Evolutionary conservation across 2,329 filamentous ascomycete species (phyloP).

Genomic region (Lachnellula willkommii): DNA sequence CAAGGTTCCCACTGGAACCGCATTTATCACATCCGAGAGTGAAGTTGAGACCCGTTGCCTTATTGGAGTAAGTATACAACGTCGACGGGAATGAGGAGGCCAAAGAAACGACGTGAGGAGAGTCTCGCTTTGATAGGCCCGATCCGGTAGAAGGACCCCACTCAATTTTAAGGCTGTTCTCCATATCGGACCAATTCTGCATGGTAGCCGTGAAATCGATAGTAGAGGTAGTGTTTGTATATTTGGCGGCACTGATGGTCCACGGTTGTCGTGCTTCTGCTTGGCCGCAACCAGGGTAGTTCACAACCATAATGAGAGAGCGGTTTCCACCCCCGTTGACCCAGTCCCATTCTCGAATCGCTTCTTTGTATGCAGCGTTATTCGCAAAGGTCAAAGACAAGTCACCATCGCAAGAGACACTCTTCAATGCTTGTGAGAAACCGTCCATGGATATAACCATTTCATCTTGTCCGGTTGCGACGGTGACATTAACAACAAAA

Average conservation of each 20-base stretch:
- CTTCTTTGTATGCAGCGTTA: neutral
- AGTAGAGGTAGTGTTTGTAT: neutral
- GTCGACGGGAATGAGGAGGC: neutral
- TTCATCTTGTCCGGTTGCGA: slow-evolving; percentile 6
- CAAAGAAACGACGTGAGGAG: neutral
- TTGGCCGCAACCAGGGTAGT: slow-evolving; percentile 1
- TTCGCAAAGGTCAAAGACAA: slow-evolving; percentile 5
- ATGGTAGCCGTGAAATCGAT: slow-evolving; percentile 5
- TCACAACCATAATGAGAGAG: slow-evolving; percentile 11
- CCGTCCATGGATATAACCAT: slow-evolving; percentile 10
- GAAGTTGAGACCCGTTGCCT: neutral
- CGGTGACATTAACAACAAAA: slow-evolving; percentile 8
- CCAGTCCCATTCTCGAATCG: slow-evolving; percentile 6
- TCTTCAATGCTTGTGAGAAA: slow-evolving; percentile 1
- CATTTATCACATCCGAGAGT: slow-evolving; percentile 6
- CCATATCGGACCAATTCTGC: slow-evolving; percentile 4
- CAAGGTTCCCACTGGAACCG: neutral
- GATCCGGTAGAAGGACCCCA: neutral
- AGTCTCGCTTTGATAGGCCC: neutral
- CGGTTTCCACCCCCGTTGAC: slow-evolving; percentile 3
- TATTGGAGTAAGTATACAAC: neutral
- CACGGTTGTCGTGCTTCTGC: slow-evolving; percentile 5
- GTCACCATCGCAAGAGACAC: slow-evolving; percentile 1
- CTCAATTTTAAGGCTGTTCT: slow-evolving; percentile 1
- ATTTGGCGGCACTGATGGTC: slow-evolving; percentile 1